Evolutionary conservation across 345 rosid genomes (phyloP).

Genomic region (Cardamine resedifolia): DNA sequence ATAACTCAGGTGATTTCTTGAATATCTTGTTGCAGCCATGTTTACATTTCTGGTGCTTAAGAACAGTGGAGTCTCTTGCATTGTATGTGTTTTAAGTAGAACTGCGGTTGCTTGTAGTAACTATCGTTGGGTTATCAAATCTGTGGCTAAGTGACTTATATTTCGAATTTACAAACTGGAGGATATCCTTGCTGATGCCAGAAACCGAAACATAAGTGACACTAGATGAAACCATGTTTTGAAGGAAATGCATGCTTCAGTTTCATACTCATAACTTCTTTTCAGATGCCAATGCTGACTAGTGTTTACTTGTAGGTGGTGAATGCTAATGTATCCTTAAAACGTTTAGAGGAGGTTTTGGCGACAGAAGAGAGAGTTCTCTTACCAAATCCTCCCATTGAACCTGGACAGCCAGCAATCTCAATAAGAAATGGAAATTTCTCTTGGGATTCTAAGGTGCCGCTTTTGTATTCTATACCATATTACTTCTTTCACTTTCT

Average conservation of each 20-base stretch:
- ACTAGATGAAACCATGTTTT: not conserved
- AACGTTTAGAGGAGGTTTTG: conserved; percentile 91
- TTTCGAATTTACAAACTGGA: not conserved
- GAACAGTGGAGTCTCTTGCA: not conserved
- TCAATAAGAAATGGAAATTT: conserved; percentile 81
- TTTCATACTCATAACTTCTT: not conserved
- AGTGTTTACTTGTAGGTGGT: conserved; percentile 58
- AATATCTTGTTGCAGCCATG: not conserved
- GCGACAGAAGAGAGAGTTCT: conserved; percentile 92
- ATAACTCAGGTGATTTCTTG: conserved; percentile 77
- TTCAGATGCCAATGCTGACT: conserved; percentile 7
- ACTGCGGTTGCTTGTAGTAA: conserved; percentile 7
- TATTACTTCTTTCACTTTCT: conserved; percentile 24
- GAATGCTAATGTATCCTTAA: conserved; percentile 94
- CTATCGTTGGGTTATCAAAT: not conserved
- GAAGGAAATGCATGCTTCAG: not conserved
- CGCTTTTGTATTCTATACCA: conserved; percentile 10
- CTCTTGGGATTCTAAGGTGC: conserved; percentile 94
- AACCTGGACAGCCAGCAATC: conserved; percentile 69
- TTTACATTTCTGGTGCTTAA: conserved; percentile 2
- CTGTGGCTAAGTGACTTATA: not conserved
- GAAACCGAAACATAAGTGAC: not conserved
- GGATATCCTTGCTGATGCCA: not conserved
- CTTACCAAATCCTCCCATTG: conserved; percentile 87
- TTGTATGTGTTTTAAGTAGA: conserved; percentile 12